Evolutionary conservation across 2,329 filamentous ascomycete genomes (phyloP).

Genomic region (Mycocentrospora acerina): DNA sequence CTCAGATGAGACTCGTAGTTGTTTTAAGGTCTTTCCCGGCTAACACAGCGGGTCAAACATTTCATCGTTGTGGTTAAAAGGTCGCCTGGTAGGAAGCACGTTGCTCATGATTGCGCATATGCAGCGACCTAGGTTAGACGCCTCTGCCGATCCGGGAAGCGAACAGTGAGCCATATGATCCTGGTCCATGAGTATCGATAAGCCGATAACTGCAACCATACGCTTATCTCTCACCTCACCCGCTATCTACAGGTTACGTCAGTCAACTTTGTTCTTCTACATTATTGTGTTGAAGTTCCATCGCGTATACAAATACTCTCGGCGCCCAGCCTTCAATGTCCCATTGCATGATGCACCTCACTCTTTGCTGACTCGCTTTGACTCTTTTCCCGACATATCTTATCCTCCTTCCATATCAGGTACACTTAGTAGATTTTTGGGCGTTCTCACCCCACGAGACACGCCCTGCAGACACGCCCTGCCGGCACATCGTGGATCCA

Average conservation of each 20-base stretch:
- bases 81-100: too few species aligned
- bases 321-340: slow-evolving; percentile 23
- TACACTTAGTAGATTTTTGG: slow-evolving; percentile 2
- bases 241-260: too few species aligned
- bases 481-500: slow-evolving; percentile 3
- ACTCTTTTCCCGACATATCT: neutral
- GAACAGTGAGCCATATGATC: too few species aligned
- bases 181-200: slow-evolving; percentile 5
- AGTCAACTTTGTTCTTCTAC: too few species aligned
- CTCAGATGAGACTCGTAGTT: too few species aligned
- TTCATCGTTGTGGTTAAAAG: too few species aligned
- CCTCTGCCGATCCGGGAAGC: too few species aligned
- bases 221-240: slow-evolving; percentile 9
- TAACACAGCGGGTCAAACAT: too few species aligned
- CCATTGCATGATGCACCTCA: slow-evolving; percentile 4
- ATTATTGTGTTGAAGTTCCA: too few species aligned
- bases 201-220: slow-evolving; percentile 2
- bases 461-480: neutral
- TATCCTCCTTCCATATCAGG: slow-evolving; percentile 9
- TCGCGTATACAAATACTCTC: slow-evolving; percentile 13
- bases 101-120: too few species aligned
- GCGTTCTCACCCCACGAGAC: slow-evolving; percentile 11
- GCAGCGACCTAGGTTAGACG: too few species aligned
- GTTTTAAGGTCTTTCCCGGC: too few species aligned
- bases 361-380: slow-evolving; percentile 7